phyloP scores from a whole-genome alignment of 768 basidiomycete genomes.

The Rhodotorula paludigena region DNA sequence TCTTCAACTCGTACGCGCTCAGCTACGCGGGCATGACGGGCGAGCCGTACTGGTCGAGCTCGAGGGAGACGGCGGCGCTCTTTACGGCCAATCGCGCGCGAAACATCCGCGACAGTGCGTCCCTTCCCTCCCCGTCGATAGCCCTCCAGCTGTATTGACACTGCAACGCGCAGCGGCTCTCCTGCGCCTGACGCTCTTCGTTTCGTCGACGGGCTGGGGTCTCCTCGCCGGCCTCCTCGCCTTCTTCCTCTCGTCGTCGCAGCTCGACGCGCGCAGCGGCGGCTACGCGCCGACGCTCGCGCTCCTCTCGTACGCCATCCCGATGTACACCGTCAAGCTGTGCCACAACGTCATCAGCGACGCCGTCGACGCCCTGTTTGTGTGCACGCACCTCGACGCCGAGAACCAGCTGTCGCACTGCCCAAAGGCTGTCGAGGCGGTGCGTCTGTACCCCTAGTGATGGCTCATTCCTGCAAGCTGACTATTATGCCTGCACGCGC shows the following conservation, averaged over 20 bases:
- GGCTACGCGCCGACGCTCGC: constrained; percentile 66
- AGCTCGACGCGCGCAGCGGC: constrained; percentile 51
- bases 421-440: constrained; percentile 34
- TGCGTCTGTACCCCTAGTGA: not conserved
- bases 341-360: constrained; percentile 26
- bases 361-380: constrained; percentile 30
- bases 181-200: constrained; percentile 59
- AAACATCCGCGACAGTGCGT: constrained; percentile 33
- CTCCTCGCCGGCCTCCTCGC: constrained; percentile 75
- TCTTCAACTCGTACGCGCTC: constrained; percentile 62
- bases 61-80: constrained; percentile 57
- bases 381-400: constrained; percentile 17
- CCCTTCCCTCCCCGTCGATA: not conserved
- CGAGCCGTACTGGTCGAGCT: constrained; percentile 61
- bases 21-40: constrained; percentile 73
- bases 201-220: constrained; percentile 69
- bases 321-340: constrained; percentile 27
- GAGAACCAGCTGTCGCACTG: constrained; percentile 29
- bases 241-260: constrained; percentile 73
- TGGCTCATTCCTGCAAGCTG: not conserved
- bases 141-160: not conserved
- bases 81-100: constrained; percentile 57
- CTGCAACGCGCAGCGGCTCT: constrained; percentile 58
- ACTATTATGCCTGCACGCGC: not conserved
- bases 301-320: constrained; percentile 50